phyloP scores from a whole-genome alignment of 2,329 filamentous ascomycete genomes.

The Cladosporium halotolerans region DNA sequence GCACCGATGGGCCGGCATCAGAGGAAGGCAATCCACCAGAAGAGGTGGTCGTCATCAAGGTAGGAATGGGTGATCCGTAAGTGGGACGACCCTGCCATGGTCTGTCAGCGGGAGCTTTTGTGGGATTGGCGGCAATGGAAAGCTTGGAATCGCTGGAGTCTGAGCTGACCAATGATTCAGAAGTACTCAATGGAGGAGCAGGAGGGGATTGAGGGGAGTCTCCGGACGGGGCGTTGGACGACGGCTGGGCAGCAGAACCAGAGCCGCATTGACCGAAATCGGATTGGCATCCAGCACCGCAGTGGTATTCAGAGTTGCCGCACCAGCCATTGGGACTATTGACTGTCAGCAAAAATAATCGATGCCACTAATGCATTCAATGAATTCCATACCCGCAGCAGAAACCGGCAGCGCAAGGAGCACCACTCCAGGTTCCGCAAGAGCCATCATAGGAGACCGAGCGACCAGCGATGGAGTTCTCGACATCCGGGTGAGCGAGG shows the following conservation, averaged over 20 bases:
- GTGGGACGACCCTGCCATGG: neutral
- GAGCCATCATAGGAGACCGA: conserved; percentile 14
- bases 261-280: conserved; percentile 19
- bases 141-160: conserved; percentile 9
- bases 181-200: neutral
- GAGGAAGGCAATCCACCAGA: neutral
- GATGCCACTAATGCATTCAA: neutral
- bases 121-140: neutral
- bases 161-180: neutral
- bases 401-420: conserved; percentile 15
- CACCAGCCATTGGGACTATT: conserved; percentile 19
- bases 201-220: neutral
- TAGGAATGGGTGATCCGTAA: neutral
- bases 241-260: neutral
- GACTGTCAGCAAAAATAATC: neutral
- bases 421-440: conserved; percentile 17
- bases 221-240: neutral
- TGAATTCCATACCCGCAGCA: conserved; percentile 15
- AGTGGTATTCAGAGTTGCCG: conserved; percentile 17
- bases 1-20: neutral
- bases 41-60: neutral
- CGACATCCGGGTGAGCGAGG: conserved; percentile 9
- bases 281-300: conserved; percentile 22
- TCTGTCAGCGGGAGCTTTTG: neutral
- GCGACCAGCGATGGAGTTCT: conserved; percentile 7